These are phyloP conservation scores for Brassica hybrid DNA, from an alignment of 441 rosid species.

Conservation along the genomic window DNA sequence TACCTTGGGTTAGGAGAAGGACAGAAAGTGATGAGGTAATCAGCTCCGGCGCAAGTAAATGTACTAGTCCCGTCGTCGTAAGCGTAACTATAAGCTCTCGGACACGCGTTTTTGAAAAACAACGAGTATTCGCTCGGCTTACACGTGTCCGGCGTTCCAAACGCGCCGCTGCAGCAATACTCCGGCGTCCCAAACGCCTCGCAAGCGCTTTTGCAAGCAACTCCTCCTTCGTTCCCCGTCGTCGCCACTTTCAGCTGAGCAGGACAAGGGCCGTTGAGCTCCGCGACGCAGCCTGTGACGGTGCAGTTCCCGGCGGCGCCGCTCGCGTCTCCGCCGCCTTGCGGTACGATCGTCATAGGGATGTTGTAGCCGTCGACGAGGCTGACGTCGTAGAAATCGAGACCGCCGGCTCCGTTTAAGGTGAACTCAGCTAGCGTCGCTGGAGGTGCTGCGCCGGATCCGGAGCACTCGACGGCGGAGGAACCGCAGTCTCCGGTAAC, in stretches of 20 bases:
- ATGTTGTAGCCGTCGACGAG: constrained; percentile 95
- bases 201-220: constrained; percentile 91
- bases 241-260: constrained; percentile 64
- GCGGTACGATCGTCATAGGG: constrained; percentile 69
- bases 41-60: constrained; percentile 78
- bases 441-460: constrained; percentile 74
- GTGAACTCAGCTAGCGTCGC: constrained; percentile 85
- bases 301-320: constrained; percentile 62
- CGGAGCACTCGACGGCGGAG: constrained; percentile 72
- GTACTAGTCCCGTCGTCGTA: constrained; percentile 89
- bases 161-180: constrained; percentile 86
- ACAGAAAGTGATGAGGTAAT: constrained; percentile 83
- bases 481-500: constrained; percentile 86
- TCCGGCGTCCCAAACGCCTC: constrained; percentile 72
- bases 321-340: constrained; percentile 44
- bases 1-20: constrained; percentile 74
- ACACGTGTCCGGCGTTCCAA: constrained; percentile 71
- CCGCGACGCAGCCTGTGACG: constrained; percentile 63
- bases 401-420: constrained; percentile 63
- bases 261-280: constrained; percentile 76
- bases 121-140: constrained; percentile 72
- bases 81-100: constrained; percentile 85
- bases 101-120: constrained; percentile 81
- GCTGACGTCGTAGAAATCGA: constrained; percentile 84
- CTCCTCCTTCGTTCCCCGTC: constrained; percentile 37